phyloP scores from a whole-genome alignment of 306 rosid species.

The Pterocarpus macrocarpus region DNA sequence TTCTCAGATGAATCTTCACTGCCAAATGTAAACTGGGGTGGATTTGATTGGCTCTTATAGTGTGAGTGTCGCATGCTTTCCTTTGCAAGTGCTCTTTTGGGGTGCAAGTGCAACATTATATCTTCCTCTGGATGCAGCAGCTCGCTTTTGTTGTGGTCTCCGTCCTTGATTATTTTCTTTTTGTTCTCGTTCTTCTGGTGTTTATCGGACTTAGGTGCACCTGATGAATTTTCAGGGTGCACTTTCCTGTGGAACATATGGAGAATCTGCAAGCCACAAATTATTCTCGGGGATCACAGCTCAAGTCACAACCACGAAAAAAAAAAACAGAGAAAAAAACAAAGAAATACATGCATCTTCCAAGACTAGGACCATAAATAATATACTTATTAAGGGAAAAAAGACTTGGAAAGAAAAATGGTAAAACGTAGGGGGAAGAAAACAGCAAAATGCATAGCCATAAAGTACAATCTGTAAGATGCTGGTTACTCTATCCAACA shows the following conservation, averaged over 20 bases:
- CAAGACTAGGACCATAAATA: not conserved
- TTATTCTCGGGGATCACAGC: too few relatives aligned
- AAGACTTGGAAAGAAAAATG: too few relatives aligned
- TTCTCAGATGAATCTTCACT: slow-evolving; percentile 69
- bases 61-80: slow-evolving; percentile 51
- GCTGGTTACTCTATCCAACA: not conserved
- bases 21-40: slow-evolving; percentile 55
- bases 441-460: not conserved
- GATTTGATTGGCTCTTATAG: slow-evolving; percentile 63
- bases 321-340: too few relatives aligned
- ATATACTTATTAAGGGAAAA: not conserved
- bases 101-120: slow-evolving; percentile 4
- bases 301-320: not conserved
- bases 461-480: not conserved
- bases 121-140: slow-evolving; percentile 52
- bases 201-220: slow-evolving; percentile 55
- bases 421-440: too few relatives aligned
- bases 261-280: slow-evolving; percentile 71
- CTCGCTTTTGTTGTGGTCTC: slow-evolving; percentile 54
- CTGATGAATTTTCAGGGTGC: slow-evolving; percentile 75
- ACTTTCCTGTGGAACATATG: slow-evolving; percentile 86
- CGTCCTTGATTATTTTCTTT: slow-evolving; percentile 64
- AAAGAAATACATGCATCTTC: not conserved
- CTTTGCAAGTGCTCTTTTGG: slow-evolving; percentile 59
- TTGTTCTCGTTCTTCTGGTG: slow-evolving; percentile 60